Evolutionary conservation across 345 rosid species (phyloP).

Genomic region (Toxicodendron radicans): DNA sequence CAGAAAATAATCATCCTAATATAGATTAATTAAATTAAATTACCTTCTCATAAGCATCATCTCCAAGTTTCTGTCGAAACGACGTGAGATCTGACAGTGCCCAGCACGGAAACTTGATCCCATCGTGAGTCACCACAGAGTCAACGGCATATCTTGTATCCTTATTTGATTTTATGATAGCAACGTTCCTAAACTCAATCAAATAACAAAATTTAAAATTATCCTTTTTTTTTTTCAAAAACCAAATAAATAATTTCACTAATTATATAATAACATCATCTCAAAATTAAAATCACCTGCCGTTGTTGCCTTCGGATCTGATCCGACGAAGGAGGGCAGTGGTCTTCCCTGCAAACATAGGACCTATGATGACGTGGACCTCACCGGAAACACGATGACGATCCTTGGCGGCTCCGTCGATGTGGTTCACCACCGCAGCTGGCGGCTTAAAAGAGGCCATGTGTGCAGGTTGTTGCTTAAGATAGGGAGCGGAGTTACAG

Average conservation of each 20-base stretch:
- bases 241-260: background rate
- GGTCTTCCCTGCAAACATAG: slow-evolving; percentile 95
- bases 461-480: background rate
- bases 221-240: background rate
- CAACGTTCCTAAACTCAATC: slow-evolving; percentile 51
- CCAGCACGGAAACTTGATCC: slow-evolving; percentile 80
- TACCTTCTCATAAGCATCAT: slow-evolving; percentile 67
- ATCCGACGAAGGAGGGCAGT: slow-evolving; percentile 92
- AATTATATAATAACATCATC: background rate
- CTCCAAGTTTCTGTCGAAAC: slow-evolving; percentile 48
- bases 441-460: slow-evolving; percentile 52
- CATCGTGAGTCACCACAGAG: slow-evolving; percentile 84
- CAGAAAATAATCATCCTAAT: too few species aligned
- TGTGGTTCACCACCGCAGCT: slow-evolving; percentile 9
- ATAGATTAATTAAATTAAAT: too few species aligned
- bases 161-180: slow-evolving; percentile 75
- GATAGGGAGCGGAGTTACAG: background rate
- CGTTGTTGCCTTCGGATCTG: slow-evolving; percentile 53
- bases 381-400: slow-evolving; percentile 43
- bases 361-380: slow-evolving; percentile 80
- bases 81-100: slow-evolving; percentile 70
- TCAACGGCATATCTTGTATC: slow-evolving; percentile 75
- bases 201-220: background rate
- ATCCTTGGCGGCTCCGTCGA: slow-evolving; percentile 19
- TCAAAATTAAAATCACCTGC: slow-evolving; percentile 42